Percentiles rank a stretch among this genome's conserved stretches.
Conservation (phyloP, 2,329 filamentous ascomycete species). For the Aureobasidium sp. region DNA sequence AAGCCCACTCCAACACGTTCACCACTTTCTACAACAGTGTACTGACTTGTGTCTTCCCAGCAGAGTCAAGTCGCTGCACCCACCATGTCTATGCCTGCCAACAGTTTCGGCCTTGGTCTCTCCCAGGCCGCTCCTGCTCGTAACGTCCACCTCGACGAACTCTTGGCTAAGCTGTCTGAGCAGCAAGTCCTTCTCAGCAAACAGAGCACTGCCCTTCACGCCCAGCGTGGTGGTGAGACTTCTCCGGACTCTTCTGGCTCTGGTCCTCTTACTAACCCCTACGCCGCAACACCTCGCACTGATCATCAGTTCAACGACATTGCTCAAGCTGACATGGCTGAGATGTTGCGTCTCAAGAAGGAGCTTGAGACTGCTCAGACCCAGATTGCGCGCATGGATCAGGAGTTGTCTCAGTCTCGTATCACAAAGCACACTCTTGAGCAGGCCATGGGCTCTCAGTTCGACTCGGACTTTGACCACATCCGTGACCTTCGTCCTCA, state of each 20-base stretch:
- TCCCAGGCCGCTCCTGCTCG: not conserved
- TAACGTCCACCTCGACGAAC: constrained; percentile 57
- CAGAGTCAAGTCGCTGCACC: not conserved
- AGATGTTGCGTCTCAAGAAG: constrained; percentile 61
- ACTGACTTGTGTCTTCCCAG: not conserved
- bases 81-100: not conserved
- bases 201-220: constrained; percentile 50
- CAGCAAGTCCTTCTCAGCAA: constrained; percentile 56
- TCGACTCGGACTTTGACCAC: constrained; percentile 35
- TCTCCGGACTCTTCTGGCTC: constrained; percentile 22
- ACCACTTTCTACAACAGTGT: not conserved
- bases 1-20: not conserved
- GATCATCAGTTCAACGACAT: constrained; percentile 21
- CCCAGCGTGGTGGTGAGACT: constrained; percentile 21
- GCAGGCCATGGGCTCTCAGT: constrained; percentile 45
- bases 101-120: not conserved
- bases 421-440: constrained; percentile 54
- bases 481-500: constrained; percentile 15
- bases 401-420: constrained; percentile 61
- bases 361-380: constrained; percentile 65
- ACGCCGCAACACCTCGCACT: constrained; percentile 24
- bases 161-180: constrained; percentile 67
- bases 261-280: constrained; percentile 28
- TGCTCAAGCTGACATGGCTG: constrained; percentile 41
- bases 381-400: constrained; percentile 63